Conservation (phyloP, 2,329 filamentous ascomycete genomes). For the Alternaria novae-zelandiae region DNA sequence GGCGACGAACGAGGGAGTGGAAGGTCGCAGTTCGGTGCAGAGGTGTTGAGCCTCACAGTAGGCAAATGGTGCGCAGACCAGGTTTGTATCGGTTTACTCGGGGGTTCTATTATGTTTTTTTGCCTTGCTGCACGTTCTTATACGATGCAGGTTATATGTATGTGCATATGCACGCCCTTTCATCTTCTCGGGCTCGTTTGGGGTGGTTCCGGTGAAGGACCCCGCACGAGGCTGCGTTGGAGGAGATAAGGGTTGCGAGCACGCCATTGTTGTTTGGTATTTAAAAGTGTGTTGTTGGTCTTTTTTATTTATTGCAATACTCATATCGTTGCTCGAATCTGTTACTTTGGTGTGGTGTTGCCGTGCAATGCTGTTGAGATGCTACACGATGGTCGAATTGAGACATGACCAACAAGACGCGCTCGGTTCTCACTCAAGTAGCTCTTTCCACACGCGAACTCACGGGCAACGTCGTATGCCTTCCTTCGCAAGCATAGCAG, state of each 20-base stretch:
- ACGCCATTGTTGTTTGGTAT: not conserved
- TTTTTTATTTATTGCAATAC: too few relatives aligned
- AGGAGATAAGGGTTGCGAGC: not conserved
- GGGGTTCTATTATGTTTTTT: not conserved
- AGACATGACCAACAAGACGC: too few relatives aligned
- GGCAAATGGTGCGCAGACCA: constrained; percentile 4
- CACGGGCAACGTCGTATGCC: too few relatives aligned
- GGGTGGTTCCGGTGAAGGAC: constrained; percentile 1
- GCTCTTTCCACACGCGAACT: too few relatives aligned
- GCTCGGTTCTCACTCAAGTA: too few relatives aligned
- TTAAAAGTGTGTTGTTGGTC: not conserved
- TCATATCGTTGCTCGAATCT: too few relatives aligned
- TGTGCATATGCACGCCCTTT: not conserved
- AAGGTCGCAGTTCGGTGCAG: not conserved
- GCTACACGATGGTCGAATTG: too few relatives aligned
- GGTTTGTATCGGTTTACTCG: not conserved
- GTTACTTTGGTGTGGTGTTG: too few relatives aligned
- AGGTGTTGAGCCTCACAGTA: not conserved
- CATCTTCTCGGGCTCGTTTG: not conserved
- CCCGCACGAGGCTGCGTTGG: constrained; percentile 8
- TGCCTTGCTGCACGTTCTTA: not conserved
- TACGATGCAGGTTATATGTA: not conserved
- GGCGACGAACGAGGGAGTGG: too few relatives aligned
- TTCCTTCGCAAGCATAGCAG: not conserved
- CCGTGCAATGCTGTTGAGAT: too few relatives aligned